These are phyloP conservation scores for Huntiella bhutanensis DNA, from an alignment of 2,329 filamentous ascomycete genomes.

Conservation along the genomic window DNA sequence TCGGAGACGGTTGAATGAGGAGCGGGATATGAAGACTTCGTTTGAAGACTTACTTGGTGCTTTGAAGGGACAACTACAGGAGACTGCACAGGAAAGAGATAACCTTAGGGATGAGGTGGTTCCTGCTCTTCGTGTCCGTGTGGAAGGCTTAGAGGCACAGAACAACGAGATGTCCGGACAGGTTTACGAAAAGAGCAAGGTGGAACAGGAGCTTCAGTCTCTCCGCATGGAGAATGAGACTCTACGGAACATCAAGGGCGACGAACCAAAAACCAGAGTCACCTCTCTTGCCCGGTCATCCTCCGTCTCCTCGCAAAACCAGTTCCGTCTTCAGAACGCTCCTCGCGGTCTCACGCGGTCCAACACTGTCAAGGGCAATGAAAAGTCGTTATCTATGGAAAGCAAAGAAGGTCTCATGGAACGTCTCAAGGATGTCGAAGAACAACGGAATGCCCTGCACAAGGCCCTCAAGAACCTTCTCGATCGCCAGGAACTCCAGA, in stretches of 20 bases:
- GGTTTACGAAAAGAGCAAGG: constrained; percentile 61
- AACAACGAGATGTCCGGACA: constrained; percentile 53
- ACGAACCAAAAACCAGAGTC: constrained; percentile 11
- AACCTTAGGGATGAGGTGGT: constrained; percentile 79
- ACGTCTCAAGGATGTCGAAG: constrained; percentile 76
- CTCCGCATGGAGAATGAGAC: constrained; percentile 49
- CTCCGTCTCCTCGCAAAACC: constrained; percentile 19
- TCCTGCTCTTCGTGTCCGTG: constrained; percentile 54
- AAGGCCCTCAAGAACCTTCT: constrained; percentile 69
- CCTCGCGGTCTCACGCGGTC: constrained; percentile 33
- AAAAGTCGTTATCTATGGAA: constrained; percentile 21
- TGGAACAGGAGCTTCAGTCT: constrained; percentile 68
- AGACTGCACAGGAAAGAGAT: constrained; percentile 72
- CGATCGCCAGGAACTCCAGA: constrained; percentile 69
- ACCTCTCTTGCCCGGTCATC: constrained; percentile 12
- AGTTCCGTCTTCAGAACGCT: constrained; percentile 16
- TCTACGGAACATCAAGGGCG: constrained; percentile 26
- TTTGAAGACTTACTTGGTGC: constrained; percentile 82
- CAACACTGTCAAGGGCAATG: constrained; percentile 31
- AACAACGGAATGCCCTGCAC: constrained; percentile 83
- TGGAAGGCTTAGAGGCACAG: constrained; percentile 62
- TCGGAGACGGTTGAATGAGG: constrained; percentile 62
- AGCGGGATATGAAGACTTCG: constrained; percentile 73
- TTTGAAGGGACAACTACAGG: constrained; percentile 64
- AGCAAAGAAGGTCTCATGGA: constrained; percentile 55